These are phyloP conservation scores for Potentilla sterilis DNA, from an alignment of 306 rosid genomes.

Conservation along the genomic window DNA sequence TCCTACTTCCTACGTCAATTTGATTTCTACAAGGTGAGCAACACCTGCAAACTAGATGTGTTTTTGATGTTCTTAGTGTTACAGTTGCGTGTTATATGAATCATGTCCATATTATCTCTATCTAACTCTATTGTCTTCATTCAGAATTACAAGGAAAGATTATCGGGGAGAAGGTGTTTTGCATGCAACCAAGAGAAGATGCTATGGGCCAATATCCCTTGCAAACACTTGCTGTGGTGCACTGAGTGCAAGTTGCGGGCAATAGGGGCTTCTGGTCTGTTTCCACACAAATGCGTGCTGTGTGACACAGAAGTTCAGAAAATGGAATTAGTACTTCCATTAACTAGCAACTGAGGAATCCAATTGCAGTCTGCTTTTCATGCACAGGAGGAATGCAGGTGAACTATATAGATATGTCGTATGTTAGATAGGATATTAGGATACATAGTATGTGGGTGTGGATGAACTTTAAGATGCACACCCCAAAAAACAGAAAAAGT, in stretches of 20 bases:
- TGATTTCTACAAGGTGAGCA: conserved; percentile 37
- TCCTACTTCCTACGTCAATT: conserved; percentile 37
- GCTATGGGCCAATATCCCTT: conserved; percentile 43
- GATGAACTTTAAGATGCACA: not conserved
- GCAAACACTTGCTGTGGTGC: conserved; percentile 47
- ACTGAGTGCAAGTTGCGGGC: conserved; percentile 30
- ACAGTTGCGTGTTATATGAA: not conserved
- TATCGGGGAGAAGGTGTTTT: conserved; percentile 32
- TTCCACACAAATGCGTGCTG: conserved; percentile 35
- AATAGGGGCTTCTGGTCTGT: conserved; percentile 23
- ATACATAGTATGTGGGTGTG: not conserved
- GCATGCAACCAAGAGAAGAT: conserved; percentile 29
- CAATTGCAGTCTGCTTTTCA: not conserved
- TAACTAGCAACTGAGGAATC: not conserved
- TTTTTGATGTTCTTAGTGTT: not conserved
- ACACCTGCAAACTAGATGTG: not conserved
- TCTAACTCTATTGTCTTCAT: not conserved
- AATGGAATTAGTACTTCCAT: conserved; percentile 1
- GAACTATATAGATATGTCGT: not conserved
- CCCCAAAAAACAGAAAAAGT: not conserved
- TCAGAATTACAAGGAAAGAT: conserved; percentile 32
- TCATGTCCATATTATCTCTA: not conserved
- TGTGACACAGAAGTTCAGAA: conserved; percentile 34
- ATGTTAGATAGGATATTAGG: not conserved
- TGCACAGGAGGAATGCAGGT: conserved; percentile 5